phyloP scores from a whole-genome alignment of 345 rosid genomes.

The Lenwebbia sp. region DNA sequence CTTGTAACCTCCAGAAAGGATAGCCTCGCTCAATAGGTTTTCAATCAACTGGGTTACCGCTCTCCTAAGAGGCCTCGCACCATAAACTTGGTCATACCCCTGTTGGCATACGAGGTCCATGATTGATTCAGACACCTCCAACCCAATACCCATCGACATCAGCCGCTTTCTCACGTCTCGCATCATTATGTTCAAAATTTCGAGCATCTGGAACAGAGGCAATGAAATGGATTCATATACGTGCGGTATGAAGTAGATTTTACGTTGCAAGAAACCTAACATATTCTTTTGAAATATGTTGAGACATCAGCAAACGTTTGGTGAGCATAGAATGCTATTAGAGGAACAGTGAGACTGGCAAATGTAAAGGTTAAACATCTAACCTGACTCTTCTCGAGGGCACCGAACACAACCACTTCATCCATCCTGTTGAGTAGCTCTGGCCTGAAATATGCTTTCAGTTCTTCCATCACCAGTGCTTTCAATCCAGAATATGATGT shows the following conservation, averaged over 20 bases:
- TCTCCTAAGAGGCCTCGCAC: constrained; percentile 88
- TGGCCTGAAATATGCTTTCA: constrained; percentile 83
- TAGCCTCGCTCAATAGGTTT: constrained; percentile 78
- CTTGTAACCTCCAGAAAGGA: constrained; percentile 55
- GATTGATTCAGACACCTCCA: constrained; percentile 72
- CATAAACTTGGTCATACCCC: constrained; percentile 70
- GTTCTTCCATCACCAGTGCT: constrained; percentile 72
- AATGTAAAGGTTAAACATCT: constrained; percentile 4
- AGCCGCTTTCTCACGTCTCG: constrained; percentile 76
- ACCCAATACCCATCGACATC: constrained; percentile 60
- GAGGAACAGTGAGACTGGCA: not conserved
- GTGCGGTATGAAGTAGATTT: not conserved
- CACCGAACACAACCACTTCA: constrained; percentile 81
- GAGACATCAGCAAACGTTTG: not conserved
- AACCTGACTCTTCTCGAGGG: constrained; percentile 89
- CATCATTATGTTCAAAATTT: constrained; percentile 72
- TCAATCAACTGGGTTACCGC: constrained; percentile 69
- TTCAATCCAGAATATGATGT: constrained; percentile 71
- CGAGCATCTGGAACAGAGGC: constrained; percentile 50
- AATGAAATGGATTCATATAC: not conserved
- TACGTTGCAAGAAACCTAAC: not conserved
- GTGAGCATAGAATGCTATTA: not conserved
- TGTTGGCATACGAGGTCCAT: constrained; percentile 73
- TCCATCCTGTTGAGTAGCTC: constrained; percentile 94
- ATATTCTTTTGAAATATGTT: not conserved